Conservation (phyloP, 2,329 filamentous ascomycete species). For the Phyllosticta citriasiana region DNA sequence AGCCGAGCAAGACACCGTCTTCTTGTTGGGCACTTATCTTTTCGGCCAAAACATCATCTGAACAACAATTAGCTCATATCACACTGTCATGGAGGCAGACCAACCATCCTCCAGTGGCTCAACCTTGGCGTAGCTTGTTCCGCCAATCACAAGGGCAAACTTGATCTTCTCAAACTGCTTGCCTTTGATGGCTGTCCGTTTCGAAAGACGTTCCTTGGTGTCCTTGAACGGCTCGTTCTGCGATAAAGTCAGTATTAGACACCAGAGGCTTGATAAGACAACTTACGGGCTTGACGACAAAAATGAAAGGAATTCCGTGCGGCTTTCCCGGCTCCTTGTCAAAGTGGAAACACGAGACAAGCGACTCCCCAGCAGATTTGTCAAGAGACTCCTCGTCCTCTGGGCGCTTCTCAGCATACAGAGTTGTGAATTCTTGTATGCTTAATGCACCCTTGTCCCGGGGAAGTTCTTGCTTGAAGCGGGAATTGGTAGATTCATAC, state of each 20-base stretch:
- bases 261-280: neutral
- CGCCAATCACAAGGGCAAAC: slow-evolving; percentile 65
- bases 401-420: slow-evolving; percentile 74
- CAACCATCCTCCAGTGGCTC: slow-evolving; percentile 81
- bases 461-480: slow-evolving; percentile 69
- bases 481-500: slow-evolving; percentile 73
- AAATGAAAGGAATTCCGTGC: slow-evolving; percentile 86
- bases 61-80: slow-evolving; percentile 10
- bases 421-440: slow-evolving; percentile 73
- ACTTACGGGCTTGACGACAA: slow-evolving; percentile 69
- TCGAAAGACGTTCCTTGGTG: slow-evolving; percentile 88
- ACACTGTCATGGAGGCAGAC: slow-evolving; percentile 20
- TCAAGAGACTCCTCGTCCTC: slow-evolving; percentile 51
- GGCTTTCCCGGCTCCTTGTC: slow-evolving; percentile 76
- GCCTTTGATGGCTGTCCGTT: slow-evolving; percentile 87
- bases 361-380: slow-evolving; percentile 1
- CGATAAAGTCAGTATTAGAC: neutral
- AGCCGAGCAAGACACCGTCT: slow-evolving; percentile 36
- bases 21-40: slow-evolving; percentile 22
- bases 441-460: slow-evolving; percentile 64
- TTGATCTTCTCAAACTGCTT: slow-evolving; percentile 99
- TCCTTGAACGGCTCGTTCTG: slow-evolving; percentile 80
- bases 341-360: slow-evolving; percentile 59
- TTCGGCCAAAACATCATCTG: slow-evolving; percentile 39
- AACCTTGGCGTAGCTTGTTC: slow-evolving; percentile 60